phyloP scores from a whole-genome alignment of 2,329 filamentous ascomycete genomes.

The Mycosphaerella sp. region DNA sequence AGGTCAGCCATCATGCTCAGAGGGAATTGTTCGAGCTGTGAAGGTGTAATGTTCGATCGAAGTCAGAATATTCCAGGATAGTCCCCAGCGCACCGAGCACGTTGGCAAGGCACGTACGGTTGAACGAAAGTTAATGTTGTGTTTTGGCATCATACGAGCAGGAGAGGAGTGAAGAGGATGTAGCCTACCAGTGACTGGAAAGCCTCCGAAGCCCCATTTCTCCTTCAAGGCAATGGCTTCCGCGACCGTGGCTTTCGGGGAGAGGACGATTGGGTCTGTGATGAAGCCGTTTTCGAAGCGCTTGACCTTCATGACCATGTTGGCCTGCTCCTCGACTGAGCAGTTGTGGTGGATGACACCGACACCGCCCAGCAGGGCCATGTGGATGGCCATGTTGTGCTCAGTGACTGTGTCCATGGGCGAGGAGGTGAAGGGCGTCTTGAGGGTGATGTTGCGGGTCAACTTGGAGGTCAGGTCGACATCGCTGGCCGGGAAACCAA shows the following conservation, averaged over 20 bases:
- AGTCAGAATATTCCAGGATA: slow-evolving; percentile 30
- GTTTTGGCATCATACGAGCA: slow-evolving; percentile 64
- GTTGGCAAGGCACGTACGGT: slow-evolving; percentile 67
- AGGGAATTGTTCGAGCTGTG: background rate
- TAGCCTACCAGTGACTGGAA: slow-evolving; percentile 90
- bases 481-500: slow-evolving; percentile 90
- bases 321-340: slow-evolving; percentile 91
- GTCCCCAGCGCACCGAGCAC: slow-evolving; percentile 34
- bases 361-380: slow-evolving; percentile 78
- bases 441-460: slow-evolving; percentile 91
- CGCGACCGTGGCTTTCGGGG: slow-evolving; percentile 76
- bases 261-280: slow-evolving; percentile 87
- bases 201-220: slow-evolving; percentile 97
- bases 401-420: slow-evolving; percentile 99
- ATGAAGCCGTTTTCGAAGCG: slow-evolving; percentile 99
- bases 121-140: slow-evolving; percentile 99
- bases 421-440: slow-evolving; percentile 94
- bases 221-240: slow-evolving; percentile 91
- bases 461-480: slow-evolving; percentile 84
- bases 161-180: slow-evolving; percentile 17
- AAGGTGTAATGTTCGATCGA: background rate
- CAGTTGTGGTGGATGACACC: slow-evolving; percentile 99
- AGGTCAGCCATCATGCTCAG: too few relatives aligned
- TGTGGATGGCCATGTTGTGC: slow-evolving; percentile 99
- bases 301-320: slow-evolving; percentile 99